Evolutionary conservation across 2,329 filamentous ascomycete species (phyloP).

Genomic region (Arthrocladium fulminans): DNA sequence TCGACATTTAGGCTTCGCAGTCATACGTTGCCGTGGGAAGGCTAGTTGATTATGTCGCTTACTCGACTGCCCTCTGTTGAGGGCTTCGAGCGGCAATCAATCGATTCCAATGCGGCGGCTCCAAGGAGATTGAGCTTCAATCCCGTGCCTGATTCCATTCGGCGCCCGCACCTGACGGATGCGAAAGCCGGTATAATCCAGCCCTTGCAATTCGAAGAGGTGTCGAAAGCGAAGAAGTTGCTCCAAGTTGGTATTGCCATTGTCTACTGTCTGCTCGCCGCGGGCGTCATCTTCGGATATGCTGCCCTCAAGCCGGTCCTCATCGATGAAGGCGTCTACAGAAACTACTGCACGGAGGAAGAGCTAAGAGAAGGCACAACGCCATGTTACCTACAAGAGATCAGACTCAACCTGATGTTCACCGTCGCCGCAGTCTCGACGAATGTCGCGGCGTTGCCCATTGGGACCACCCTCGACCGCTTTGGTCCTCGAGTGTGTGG

Average conservation of each 20-base stretch:
- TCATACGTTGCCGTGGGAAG: neutral
- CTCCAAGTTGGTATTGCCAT: constrained; percentile 62
- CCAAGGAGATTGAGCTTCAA: constrained; percentile 35
- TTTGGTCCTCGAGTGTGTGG: constrained; percentile 72
- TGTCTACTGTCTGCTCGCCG: constrained; percentile 65
- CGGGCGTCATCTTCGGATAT: constrained; percentile 76
- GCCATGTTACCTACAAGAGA: constrained; percentile 51
- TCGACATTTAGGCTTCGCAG: neutral
- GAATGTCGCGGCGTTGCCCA: constrained; percentile 75
- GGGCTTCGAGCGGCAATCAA: constrained; percentile 31
- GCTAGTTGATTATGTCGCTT: constrained; percentile 31
- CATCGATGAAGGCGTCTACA: constrained; percentile 63
- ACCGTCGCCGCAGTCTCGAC: constrained; percentile 79
- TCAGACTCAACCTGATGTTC: constrained; percentile 79
- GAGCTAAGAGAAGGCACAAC: constrained; percentile 42
- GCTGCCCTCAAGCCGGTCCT: constrained; percentile 76
- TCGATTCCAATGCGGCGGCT: constrained; percentile 27
- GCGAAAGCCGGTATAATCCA: constrained; percentile 20
- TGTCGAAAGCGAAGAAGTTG: constrained; percentile 45
- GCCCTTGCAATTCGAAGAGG: constrained; percentile 31
- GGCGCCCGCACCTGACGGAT: constrained; percentile 27
- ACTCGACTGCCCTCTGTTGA: constrained; percentile 36
- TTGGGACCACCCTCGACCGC: constrained; percentile 75
- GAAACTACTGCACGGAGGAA: constrained; percentile 50
- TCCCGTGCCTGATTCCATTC: constrained; percentile 30